These are phyloP conservation scores for Myrica gale DNA, from an alignment of 306 rosid genomes.

Conservation along the genomic window DNA sequence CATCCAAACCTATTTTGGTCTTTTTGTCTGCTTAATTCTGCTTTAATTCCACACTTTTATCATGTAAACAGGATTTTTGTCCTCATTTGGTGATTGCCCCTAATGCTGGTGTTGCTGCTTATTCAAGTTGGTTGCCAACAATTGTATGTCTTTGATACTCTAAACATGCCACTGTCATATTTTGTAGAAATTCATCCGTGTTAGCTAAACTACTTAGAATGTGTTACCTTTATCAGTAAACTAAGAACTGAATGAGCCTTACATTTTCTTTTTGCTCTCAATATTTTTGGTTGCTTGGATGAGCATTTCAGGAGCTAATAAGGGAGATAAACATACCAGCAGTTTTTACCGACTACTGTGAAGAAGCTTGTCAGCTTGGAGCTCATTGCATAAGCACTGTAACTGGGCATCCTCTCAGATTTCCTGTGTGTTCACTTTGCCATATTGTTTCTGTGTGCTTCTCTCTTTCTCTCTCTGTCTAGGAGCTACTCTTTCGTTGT, in stretches of 20 bases:
- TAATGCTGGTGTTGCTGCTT: constrained; percentile 86
- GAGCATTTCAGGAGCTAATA: constrained; percentile 56
- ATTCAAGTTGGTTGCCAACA: constrained; percentile 84
- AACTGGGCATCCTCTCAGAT: constrained; percentile 44
- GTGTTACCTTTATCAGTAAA: background rate
- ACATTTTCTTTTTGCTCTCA: constrained; percentile 3
- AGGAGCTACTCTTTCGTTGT: background rate
- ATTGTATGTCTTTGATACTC: constrained; percentile 50
- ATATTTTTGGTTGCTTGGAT: constrained; percentile 16
- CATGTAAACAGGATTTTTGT: constrained; percentile 45
- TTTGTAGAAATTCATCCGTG: background rate
- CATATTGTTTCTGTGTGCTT: background rate
- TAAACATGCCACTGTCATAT: background rate
- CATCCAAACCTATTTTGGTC: background rate
- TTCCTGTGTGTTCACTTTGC: constrained; percentile 51
- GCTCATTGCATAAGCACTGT: constrained; percentile 60
- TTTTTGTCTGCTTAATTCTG: constrained; percentile 1
- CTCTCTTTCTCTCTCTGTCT: background rate
- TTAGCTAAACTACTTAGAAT: background rate
- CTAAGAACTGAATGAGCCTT: background rate
- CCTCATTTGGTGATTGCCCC: constrained; percentile 83
- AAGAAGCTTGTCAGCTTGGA: constrained; percentile 96
- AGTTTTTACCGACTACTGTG: constrained; percentile 79
- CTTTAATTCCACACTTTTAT: constrained; percentile 13
- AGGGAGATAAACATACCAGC: constrained; percentile 56